Base-by-base conservation (phyloP, 148 eudicot genomes). In the Spergularia marina region DNA sequence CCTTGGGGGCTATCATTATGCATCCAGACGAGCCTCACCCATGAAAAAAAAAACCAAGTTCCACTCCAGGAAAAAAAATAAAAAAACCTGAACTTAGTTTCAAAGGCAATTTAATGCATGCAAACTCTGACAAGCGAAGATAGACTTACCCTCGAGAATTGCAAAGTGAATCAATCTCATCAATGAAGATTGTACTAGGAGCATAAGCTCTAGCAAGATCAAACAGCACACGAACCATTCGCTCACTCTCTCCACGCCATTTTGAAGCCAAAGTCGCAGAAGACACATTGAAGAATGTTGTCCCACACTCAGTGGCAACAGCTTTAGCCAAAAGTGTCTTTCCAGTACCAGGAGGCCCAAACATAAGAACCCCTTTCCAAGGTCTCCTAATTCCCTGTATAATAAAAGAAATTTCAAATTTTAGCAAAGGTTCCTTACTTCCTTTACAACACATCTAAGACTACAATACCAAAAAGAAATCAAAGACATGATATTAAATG, bases 311-410 rank as follows among this genome's bases (percentile, higher is more conserved):
- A 12, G 97, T 95, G 60, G 99, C 99, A 59, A 95, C 98, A 77
- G 99, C 99, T 85, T 95, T 95, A 58, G 99, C 99, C 85, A 95
- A 84, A 69, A 95, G 97, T 36, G 99, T 95, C 86, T 92, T 95
- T 44, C 99, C 99, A 54, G 99, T 95, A 68, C 99, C 99, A 84
- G 99, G 99, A 56, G 99, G 99, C 53, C 99, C 99, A 89, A 95
- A 95, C 98, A 95, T 90, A 56, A 95, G 90, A 60, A 95, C 98
- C 65, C 99, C 99, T 84, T 92, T 95, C 98, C 99, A 95, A 23
- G 99, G 99, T 81, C 98, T 90, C 79, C 97, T 88, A 53, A 95
- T 92, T 79, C 99, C 99, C 99, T 95, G 84, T 62, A 81, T 69
- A 55, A 63, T 66, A 60, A 23, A 67, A 7, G 36, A 25, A 41